phyloP scores from a whole-genome alignment of 148 eudicot species.

The Rheum nobile region DNA sequence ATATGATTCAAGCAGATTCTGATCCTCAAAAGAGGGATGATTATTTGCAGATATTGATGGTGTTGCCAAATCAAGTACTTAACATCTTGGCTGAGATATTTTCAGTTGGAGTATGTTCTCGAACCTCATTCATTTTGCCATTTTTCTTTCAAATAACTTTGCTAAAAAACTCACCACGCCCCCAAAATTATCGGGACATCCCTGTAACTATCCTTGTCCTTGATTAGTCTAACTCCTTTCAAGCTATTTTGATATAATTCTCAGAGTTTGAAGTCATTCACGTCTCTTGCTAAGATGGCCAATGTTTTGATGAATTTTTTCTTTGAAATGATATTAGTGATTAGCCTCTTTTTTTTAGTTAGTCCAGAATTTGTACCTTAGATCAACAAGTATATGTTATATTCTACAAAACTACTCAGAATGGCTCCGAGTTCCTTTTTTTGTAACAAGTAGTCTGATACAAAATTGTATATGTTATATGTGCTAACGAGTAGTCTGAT shows the following conservation, averaged over 20 bases:
- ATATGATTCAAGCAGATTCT: conserved; percentile 93
- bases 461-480: no score
- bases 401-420: background rate
- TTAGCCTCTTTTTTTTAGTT: background rate
- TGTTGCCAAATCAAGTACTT: conserved; percentile 58
- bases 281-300: background rate
- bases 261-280: background rate
- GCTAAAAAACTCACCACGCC: no score
- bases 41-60: conserved; percentile 83
- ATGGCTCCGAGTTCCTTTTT: background rate
- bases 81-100: background rate
- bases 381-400: background rate
- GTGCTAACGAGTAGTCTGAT: no score
- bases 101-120: no score
- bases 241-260: background rate
- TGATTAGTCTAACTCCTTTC: background rate
- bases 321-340: background rate
- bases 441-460: no score
- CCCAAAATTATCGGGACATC: no score
- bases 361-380: background rate
- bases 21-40: conserved; percentile 88
- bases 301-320: background rate
- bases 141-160: no score
- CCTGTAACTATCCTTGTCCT: background rate
- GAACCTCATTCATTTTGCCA: no score